Evolutionary conservation across 1,284 basidiomycete genomes (phyloP).

Genomic region (Albatrellus sp.): DNA sequence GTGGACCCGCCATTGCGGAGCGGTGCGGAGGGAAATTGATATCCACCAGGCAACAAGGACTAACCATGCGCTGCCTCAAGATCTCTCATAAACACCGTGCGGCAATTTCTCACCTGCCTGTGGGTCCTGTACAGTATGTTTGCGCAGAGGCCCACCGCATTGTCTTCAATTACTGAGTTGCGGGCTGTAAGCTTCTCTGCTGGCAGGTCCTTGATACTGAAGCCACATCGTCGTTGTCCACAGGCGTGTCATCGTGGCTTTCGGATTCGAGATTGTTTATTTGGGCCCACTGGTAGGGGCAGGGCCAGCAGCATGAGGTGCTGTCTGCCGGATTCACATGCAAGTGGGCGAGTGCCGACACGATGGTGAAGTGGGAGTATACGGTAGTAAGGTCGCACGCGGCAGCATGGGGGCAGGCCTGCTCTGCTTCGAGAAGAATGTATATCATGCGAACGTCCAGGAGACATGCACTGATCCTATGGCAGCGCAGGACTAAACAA

Average conservation of each 20-base stretch:
- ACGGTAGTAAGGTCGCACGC: conserved; percentile 66
- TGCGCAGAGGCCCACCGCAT: no score
- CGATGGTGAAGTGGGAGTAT: conserved; percentile 70
- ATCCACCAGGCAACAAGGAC: no score
- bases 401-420: conserved; percentile 31
- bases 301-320: conserved; percentile 37
- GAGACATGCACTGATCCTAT: conserved; percentile 58
- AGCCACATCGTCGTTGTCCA: conserved; percentile 21
- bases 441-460: conserved; percentile 65
- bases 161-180: no score
- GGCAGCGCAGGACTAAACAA: conserved; percentile 57
- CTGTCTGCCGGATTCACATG: conserved; percentile 17
- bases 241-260: conserved; percentile 20
- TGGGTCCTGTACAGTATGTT: no score
- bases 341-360: conserved; percentile 22
- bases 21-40: no score
- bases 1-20: no score
- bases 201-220: conserved; percentile 49
- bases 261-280: conserved; percentile 21
- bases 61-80: no score
- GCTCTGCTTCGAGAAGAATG: conserved; percentile 46
- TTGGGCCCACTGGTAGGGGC: conserved; percentile 56
- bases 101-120: no score
- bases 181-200: no score
- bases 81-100: no score